Base-by-base conservation (phyloP, 305 asterid species). In the Solanum hybrid region DNA sequence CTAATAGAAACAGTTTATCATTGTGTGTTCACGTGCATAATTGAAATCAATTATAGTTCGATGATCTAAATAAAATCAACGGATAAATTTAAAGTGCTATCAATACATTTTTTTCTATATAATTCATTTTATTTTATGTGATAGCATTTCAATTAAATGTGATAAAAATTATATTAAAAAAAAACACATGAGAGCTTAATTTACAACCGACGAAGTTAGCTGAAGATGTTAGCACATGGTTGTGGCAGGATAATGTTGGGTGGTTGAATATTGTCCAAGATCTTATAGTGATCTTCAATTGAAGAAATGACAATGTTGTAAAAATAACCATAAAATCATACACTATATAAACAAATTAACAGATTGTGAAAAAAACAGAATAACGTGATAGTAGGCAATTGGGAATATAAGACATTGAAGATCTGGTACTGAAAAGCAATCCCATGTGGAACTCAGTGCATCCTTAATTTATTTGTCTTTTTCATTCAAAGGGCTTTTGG, bases 361-460 rank as follows among this genome's bases (percentile, higher is more conserved):
- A 10, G 0, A 76, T 76, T 15, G 81, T 31, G 13, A 14, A 76
- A 26, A 73, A 73, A 76, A 31, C 81, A 76, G 13, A 31, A 76
- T 5, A 31, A 76, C 81, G 81, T 76, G 81, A 32, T 32, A 33
- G 82, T 77, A 32, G 82, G 82, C 39, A 77, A 77, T 38, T 27
- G 68, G 87, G 87, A 83, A 41, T 83, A 17, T 31, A 51, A 84
- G 88, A 29, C 75, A 45, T 84, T 84, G 31, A 84, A 84, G 41
- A 51, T 84, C 88, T 84, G 76, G 41, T 31, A 84, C 41, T 31
- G 75, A 31, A 57, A 79, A 77, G 75, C 76, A 84, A 17, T 84
- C 41, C 88, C 88, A 84, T 84, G 88, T 84, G 88, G 13, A 41
- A 41, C 24, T 82, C 68, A 81, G 34, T 81, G 68, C 70, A 82